phyloP scores from a whole-genome alignment of 345 rosid genomes.

The Populus ilicifolia region DNA sequence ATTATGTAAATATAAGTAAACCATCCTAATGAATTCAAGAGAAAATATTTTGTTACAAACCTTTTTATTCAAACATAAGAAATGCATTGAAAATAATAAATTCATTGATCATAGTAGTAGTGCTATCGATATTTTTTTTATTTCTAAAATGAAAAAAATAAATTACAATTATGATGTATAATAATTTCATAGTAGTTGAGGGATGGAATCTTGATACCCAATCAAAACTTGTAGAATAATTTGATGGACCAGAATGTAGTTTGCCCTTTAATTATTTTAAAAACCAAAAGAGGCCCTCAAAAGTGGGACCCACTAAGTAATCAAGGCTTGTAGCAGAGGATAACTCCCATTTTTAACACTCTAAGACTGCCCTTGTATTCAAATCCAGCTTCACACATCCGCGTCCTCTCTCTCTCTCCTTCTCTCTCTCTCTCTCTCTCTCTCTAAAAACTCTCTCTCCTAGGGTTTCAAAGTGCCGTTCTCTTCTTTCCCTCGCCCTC shows the following conservation, averaged over 20 bases:
- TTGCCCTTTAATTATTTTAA: neutral
- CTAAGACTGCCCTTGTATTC: neutral
- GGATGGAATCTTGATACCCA: neutral
- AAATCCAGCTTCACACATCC: neutral
- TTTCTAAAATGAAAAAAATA: too few species aligned
- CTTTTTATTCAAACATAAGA: neutral
- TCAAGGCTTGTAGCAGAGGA: neutral
- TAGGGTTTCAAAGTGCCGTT: conserved; percentile 18
- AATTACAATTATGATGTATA: too few species aligned
- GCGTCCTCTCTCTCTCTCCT: neutral
- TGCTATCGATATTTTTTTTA: too few species aligned
- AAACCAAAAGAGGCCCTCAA: neutral
- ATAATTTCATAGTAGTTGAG: too few species aligned
- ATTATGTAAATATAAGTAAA: neutral
- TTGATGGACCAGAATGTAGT: neutral
- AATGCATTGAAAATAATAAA: too few species aligned
- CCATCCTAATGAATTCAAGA: neutral
- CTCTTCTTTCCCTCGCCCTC: conserved; percentile 14
- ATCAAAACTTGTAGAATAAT: neutral
- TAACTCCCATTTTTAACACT: neutral
- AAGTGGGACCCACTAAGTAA: neutral
- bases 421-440: neutral
- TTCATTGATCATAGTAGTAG: too few species aligned
- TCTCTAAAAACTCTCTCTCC: neutral
- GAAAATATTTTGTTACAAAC: neutral